Percentiles rank a stretch among this genome's conserved stretches.
These are phyloP conservation scores for Echinochloa phyllopogon DNA, from an alignment of 176 grass and related monocot genomes.

Conservation along the genomic window DNA sequence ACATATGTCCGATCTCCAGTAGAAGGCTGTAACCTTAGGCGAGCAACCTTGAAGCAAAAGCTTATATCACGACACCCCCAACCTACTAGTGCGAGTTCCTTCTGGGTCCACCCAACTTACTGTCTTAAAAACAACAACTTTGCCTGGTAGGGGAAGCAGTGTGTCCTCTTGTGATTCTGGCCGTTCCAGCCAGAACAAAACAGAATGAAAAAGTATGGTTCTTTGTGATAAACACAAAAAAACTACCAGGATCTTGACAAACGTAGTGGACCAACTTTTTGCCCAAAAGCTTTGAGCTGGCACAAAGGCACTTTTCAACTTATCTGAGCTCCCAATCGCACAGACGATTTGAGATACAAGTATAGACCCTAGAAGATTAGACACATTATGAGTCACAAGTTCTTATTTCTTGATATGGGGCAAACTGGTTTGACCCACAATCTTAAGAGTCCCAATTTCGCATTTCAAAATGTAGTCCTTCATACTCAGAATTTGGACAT, in stretches of 20 bases:
- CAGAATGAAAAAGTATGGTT: neutral
- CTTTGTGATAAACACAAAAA: neutral
- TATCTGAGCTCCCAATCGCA: neutral
- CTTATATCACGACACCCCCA: too few species aligned
- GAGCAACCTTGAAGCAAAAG: neutral
- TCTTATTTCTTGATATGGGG: neutral
- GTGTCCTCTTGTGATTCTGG: neutral
- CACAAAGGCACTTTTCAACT: conserved; percentile 10
- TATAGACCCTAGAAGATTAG: neutral
- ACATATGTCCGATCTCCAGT: neutral
- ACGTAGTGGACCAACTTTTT: neutral
- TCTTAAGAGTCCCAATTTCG: neutral
- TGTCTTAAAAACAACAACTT: neutral
- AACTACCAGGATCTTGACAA: neutral
- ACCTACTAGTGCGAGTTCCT: neutral
- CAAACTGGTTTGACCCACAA: neutral
- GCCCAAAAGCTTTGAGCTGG: conserved; percentile 16
- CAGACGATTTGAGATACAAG: neutral
- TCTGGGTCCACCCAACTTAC: neutral
- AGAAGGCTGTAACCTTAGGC: neutral
- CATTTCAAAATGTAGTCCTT: neutral
- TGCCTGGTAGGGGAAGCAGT: neutral
- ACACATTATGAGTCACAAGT: neutral
- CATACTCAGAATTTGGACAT: neutral
- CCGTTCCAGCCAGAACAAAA: neutral